Percentiles rank a stretch among this genome's conserved stretches.
These are phyloP conservation scores for Candida quercuum DNA, from an alignment of 805 yeast species.

Conservation along the genomic window DNA sequence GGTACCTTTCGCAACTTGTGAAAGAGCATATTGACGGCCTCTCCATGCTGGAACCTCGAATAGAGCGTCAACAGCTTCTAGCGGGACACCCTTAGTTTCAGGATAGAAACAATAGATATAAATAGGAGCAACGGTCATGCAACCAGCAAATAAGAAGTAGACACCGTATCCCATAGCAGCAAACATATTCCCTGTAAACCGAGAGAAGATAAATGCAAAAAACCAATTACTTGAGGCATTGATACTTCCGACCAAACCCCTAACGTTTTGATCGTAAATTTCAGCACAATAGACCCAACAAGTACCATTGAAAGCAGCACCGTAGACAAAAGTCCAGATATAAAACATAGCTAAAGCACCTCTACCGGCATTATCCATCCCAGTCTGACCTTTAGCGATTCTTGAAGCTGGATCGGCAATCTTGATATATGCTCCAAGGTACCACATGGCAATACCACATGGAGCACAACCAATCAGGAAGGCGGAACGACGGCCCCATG, in stretches of 20 bases:
- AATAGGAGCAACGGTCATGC: constrained; percentile 12
- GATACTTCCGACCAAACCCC: constrained; percentile 7
- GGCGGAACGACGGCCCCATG: constrained; percentile 13
- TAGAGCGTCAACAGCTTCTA: constrained; percentile 36
- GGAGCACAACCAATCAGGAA: constrained; percentile 7
- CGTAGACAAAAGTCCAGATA: constrained; percentile 15
- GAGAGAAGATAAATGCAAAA: constrained; percentile 15
- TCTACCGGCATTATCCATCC: constrained; percentile 14
- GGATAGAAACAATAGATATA: constrained; percentile 36
- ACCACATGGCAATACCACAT: constrained; percentile 12
- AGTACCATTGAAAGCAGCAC: constrained; percentile 13
- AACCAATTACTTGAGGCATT: constrained; percentile 15
- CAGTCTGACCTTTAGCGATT: constrained; percentile 1
- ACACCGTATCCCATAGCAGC: constrained; percentile 11
- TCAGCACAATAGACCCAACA: constrained; percentile 19
- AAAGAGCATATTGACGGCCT: neutral
- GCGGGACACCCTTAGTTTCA: constrained; percentile 39
- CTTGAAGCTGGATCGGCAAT: constrained; percentile 5
- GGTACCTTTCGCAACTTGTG: neutral
- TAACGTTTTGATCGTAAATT: constrained; percentile 11
- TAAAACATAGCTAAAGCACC: constrained; percentile 15
- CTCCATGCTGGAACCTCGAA: constrained; percentile 16
- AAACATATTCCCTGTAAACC: constrained; percentile 14
- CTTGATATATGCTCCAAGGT: constrained; percentile 15
- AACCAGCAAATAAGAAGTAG: constrained; percentile 20